Base-by-base conservation (phyloP, 805 yeast genomes). In the Cephaloascus fragrans region DNA sequence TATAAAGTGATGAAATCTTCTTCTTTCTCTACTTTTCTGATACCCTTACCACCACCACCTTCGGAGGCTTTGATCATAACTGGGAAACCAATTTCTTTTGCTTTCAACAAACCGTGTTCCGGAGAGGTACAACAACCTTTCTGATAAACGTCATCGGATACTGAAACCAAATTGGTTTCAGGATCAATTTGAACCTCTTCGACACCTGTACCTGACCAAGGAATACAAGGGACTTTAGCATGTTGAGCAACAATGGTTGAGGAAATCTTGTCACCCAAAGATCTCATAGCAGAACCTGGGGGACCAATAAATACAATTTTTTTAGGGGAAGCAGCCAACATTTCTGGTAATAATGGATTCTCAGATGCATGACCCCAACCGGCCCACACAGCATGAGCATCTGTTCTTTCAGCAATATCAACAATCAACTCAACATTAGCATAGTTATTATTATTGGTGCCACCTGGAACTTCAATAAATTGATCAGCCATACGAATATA, bases 331-430 rank as follows among this genome's bases (percentile, higher is more conserved):
- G 82, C 81, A 14, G 97, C 97, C 59, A 93, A 73, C 62, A 75
- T 78, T 63, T 93, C 98, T 20, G 99, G 99, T 48, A 93, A 75
- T 36, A 69, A 61, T 19, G 99, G 99, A 66, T 94, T 90, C 69
- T 93, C 99, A n/a, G 96, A 86, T 20, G 99, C 99, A 59, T 94
- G 98, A 53, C 99, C 99, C 99, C 99, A 93, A 53, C 99, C 99
- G 28, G 99, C 99, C 99, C 99, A 93, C 42, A 93, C 99, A 19
- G 98, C 99, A 59, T 93, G 95, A 41, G 85, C 97, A 48, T 86
- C 77, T 34, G 95, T 83, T 68, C 97, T 83, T 67, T 93, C 98
- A 29, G 99, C 99, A 37, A 93, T 70, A 53, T 93, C 99, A 36
- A 93, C 97, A 60, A 93, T 93, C 45, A 93, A 71, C 49, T 93